A percentile compares a stretch with the other conserved stretches of the same genome.
These are phyloP conservation scores for Melampsora larici-populina DNA, from an alignment of 1,284 basidiomycete species.

Conservation along the genomic window DNA sequence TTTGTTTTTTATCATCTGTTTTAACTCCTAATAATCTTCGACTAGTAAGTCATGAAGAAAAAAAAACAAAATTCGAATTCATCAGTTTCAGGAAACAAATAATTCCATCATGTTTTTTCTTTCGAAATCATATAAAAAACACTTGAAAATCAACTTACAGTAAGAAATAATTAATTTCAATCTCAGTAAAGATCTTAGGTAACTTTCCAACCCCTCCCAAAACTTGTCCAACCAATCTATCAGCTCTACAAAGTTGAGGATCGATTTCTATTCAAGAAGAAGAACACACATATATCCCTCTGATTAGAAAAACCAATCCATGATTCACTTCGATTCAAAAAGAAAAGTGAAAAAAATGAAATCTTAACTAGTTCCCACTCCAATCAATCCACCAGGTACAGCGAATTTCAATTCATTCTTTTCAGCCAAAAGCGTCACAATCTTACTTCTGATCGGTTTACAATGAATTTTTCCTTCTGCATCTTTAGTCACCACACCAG, in stretches of 20 bases:
- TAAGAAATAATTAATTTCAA: conserved; percentile 87
- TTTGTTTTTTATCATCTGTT: conserved; percentile 97
- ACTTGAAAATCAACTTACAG: conserved; percentile 55
- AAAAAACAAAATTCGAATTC: too few relatives aligned
- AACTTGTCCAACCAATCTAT: conserved; percentile 93
- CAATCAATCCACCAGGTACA: conserved; percentile 94
- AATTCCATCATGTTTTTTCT: too few relatives aligned
- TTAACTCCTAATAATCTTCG: conserved; percentile 95
- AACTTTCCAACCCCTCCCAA: conserved; percentile 88
- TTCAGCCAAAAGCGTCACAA: conserved; percentile 89
- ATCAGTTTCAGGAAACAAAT: too few relatives aligned
- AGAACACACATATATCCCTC: too few relatives aligned
- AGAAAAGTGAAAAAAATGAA: background rate
- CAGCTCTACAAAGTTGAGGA: conserved; percentile 92
- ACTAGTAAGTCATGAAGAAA: too few relatives aligned
- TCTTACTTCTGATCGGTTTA: conserved; percentile 86
- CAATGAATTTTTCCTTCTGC: conserved; percentile 83
- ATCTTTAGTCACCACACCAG: conserved; percentile 95
- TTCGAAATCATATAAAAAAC: too few relatives aligned
- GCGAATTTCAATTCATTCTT: conserved; percentile 91
- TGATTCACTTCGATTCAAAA: background rate
- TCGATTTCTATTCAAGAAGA: conserved; percentile 71
- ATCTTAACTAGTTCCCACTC: conserved; percentile 77
- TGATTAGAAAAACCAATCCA: too few relatives aligned
- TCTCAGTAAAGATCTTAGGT: conserved; percentile 84